Evolutionary conservation across 129 eudicot species (phyloP).

Genomic region (Chrysanthemum makinoi): DNA sequence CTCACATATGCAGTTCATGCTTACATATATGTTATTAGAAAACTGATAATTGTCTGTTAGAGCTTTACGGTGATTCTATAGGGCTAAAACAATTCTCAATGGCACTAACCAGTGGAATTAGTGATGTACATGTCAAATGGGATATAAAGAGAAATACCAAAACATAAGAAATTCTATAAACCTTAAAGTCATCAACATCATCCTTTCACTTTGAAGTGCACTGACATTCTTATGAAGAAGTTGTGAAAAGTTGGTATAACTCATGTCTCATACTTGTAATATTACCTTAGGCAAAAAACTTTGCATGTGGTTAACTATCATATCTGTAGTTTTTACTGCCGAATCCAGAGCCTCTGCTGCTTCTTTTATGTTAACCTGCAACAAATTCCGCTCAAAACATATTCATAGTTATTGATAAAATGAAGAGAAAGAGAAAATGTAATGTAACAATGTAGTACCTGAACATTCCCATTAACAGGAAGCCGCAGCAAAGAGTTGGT

Average conservation of each 20-base stretch:
- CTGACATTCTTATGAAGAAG: background rate
- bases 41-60: background rate
- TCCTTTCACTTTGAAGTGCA: background rate
- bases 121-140: background rate
- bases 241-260: constrained; percentile 8
- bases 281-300: constrained; percentile 56
- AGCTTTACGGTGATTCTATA: background rate
- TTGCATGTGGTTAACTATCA: constrained; percentile 45
- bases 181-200: background rate
- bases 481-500: constrained; percentile 58
- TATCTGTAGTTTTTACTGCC: constrained; percentile 54
- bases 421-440: constrained; percentile 2
- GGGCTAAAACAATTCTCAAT: background rate
- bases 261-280: constrained; percentile 1
- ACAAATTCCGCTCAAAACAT: constrained; percentile 3
- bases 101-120: background rate
- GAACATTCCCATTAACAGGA: constrained; percentile 63
- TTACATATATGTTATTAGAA: background rate
- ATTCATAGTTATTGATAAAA: background rate
- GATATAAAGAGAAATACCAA: background rate
- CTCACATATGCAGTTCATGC: constrained; percentile 8
- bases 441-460: constrained; percentile 37
- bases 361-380: constrained; percentile 61
- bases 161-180: background rate
- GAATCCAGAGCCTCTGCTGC: constrained; percentile 52